Percentiles rank a stretch among this genome's conserved stretches.
Conservation (phyloP, 768 basidiomycete species). For the Cantharellus anzutake region DNA sequence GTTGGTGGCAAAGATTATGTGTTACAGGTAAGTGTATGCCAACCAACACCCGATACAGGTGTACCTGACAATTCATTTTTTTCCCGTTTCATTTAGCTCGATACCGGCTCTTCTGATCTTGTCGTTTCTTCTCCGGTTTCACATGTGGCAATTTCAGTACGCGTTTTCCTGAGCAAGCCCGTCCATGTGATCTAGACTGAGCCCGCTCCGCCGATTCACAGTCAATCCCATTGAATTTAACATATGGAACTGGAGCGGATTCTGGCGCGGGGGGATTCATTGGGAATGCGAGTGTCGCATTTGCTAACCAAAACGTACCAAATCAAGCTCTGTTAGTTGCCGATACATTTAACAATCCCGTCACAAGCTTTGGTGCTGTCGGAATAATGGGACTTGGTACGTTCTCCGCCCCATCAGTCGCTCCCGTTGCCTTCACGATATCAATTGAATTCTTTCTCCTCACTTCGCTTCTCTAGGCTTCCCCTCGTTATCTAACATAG, state of each 20-base stretch:
- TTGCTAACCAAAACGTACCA: constrained; percentile 51
- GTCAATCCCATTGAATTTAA: constrained; percentile 37
- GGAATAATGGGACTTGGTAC: not conserved
- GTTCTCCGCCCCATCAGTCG: not conserved
- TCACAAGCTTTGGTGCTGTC: constrained; percentile 35
- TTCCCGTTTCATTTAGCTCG: constrained; percentile 44
- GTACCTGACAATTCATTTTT: not conserved
- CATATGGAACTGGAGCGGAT: constrained; percentile 60
- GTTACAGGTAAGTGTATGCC: not conserved
- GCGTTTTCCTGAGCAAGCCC: constrained; percentile 5
- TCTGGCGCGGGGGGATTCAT: constrained; percentile 35
- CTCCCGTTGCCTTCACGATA: not conserved
- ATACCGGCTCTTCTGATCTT: constrained; percentile 72
- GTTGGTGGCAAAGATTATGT: constrained; percentile 36
- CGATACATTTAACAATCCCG: constrained; percentile 46
- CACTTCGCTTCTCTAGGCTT: constrained; percentile 36
- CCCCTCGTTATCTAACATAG: constrained; percentile 53
- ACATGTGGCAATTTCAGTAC: constrained; percentile 16
- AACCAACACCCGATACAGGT: not conserved
- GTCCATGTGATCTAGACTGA: not conserved
- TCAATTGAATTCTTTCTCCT: constrained; percentile 18
- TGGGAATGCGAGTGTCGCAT: constrained; percentile 39
- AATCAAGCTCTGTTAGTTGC: constrained; percentile 56
- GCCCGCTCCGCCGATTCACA: constrained; percentile 11
- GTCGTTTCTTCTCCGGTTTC: constrained; percentile 30